These are phyloP conservation scores for Aspergillus udagawae DNA, from an alignment of 2,329 filamentous ascomycete genomes.

Conservation along the genomic window DNA sequence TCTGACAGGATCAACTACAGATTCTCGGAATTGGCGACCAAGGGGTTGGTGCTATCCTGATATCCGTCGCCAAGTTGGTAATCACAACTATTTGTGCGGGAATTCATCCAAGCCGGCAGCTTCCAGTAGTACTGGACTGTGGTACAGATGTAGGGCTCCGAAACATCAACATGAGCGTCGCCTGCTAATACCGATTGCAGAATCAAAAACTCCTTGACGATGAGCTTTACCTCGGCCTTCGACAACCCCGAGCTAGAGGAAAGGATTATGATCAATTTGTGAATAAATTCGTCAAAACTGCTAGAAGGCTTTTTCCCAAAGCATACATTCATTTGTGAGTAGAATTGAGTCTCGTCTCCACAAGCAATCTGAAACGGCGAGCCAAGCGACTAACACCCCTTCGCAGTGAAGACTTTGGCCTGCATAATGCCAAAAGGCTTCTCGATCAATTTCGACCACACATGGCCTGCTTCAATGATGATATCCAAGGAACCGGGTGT, in stretches of 20 bases:
- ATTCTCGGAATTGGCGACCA: slow-evolving; percentile 89
- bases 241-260: slow-evolving; percentile 62
- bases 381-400: neutral
- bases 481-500: slow-evolving; percentile 84
- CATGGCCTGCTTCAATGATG: slow-evolving; percentile 85
- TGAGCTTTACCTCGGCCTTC: slow-evolving; percentile 73
- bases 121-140: slow-evolving; percentile 80
- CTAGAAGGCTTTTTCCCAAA: slow-evolving; percentile 66
- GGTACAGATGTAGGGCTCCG: slow-evolving; percentile 61
- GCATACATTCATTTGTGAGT: slow-evolving; percentile 75
- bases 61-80: slow-evolving; percentile 77
- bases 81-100: slow-evolving; percentile 84
- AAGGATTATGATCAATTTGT: slow-evolving; percentile 73
- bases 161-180: neutral
- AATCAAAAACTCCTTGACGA: slow-evolving; percentile 72
- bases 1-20: slow-evolving; percentile 40
- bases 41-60: slow-evolving; percentile 78
- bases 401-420: slow-evolving; percentile 69
- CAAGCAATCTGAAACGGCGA: neutral
- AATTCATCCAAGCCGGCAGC: slow-evolving; percentile 71
- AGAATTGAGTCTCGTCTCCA: neutral
- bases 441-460: slow-evolving; percentile 70
- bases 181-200: slow-evolving; percentile 22
- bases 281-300: slow-evolving; percentile 66
- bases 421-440: slow-evolving; percentile 70